Percentiles rank a stretch among this genome's conserved stretches.
Evolutionary conservation across 78 protist genomes (phyloP).

Genomic region (Dictyostelium firmibasis): DNA sequence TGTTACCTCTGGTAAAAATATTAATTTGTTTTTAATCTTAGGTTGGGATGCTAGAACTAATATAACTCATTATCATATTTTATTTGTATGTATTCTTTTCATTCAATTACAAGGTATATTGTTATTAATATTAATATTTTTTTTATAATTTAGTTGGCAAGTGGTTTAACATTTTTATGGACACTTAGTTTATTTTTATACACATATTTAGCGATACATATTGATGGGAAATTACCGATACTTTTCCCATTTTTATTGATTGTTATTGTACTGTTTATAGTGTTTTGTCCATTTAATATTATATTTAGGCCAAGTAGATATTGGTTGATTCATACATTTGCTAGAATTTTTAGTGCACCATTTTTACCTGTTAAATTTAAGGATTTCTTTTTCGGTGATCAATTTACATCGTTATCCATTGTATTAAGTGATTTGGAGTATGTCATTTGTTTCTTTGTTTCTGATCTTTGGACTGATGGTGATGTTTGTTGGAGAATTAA

Average conservation of each 20-base stretch:
- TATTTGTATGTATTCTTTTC: background rate
- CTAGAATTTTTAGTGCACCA: slow-evolving; percentile 72
- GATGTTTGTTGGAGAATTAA: slow-evolving; percentile 46
- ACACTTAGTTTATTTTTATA: slow-evolving; percentile 20
- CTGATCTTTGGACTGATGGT: slow-evolving; percentile 56
- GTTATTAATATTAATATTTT: background rate
- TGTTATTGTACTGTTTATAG: background rate
- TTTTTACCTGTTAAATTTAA: slow-evolving; percentile 52
- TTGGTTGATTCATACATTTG: slow-evolving; percentile 49
- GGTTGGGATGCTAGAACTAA: slow-evolving; percentile 64
- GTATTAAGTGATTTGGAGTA: slow-evolving; percentile 71
- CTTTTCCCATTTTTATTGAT: slow-evolving; percentile 45
- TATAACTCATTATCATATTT: slow-evolving; percentile 47
- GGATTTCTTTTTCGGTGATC: slow-evolving; percentile 82
- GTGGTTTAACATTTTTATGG: slow-evolving; percentile 44
- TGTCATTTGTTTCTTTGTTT: slow-evolving; percentile 58
- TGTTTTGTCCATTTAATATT: slow-evolving; percentile 37
- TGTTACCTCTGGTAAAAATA: slow-evolving; percentile 33
- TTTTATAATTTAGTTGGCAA: slow-evolving; percentile 1
- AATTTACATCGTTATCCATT: slow-evolving; percentile 34
- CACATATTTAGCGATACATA: slow-evolving; percentile 10
- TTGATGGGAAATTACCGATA: slow-evolving; percentile 25
- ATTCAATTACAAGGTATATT: background rate
- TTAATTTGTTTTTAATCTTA: slow-evolving; percentile 34
- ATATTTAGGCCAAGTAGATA: slow-evolving; percentile 27